phyloP scores from a whole-genome alignment of 768 basidiomycete genomes.

The Brasilioporus rufonigricans region DNA sequence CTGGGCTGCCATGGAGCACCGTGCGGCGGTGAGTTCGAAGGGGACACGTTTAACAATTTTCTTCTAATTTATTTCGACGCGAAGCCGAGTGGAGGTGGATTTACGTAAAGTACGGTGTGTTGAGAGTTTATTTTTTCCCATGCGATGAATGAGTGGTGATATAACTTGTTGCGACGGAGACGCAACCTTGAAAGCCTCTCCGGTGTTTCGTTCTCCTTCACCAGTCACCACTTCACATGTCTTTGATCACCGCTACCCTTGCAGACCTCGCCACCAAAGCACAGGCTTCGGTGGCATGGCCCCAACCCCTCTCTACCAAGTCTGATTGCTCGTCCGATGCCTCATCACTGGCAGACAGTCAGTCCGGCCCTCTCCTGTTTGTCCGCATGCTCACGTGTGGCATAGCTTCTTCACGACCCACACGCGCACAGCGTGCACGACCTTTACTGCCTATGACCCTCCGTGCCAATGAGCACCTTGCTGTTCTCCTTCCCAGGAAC shows the following conservation, averaged over 20 bases:
- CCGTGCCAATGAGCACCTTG: conserved; percentile 67
- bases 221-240: conserved; percentile 29
- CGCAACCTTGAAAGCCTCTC: conserved; percentile 1
- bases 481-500: conserved; percentile 63
- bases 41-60: neutral
- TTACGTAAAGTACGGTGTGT: conserved; percentile 22
- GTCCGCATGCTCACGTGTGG: neutral
- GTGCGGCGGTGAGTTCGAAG: conserved; percentile 1
- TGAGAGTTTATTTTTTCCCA: conserved; percentile 20
- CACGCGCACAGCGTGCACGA: conserved; percentile 16
- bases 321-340: conserved; percentile 14
- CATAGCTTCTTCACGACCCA: conserved; percentile 24
- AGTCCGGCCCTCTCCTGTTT: neutral
- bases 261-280: conserved; percentile 29
- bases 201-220: conserved; percentile 6
- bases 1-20: neutral
- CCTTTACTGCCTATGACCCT: conserved; percentile 18
- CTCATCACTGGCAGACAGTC: conserved; percentile 13
- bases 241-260: conserved; percentile 24
- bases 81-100: neutral
- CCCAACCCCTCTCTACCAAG: conserved; percentile 3
- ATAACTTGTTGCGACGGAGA: conserved; percentile 33
- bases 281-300: conserved; percentile 16
- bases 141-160: conserved; percentile 20
- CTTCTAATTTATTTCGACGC: conserved; percentile 9